Conservation (phyloP, 768 basidiomycete species). For the Naganishia vishniacii region DNA sequence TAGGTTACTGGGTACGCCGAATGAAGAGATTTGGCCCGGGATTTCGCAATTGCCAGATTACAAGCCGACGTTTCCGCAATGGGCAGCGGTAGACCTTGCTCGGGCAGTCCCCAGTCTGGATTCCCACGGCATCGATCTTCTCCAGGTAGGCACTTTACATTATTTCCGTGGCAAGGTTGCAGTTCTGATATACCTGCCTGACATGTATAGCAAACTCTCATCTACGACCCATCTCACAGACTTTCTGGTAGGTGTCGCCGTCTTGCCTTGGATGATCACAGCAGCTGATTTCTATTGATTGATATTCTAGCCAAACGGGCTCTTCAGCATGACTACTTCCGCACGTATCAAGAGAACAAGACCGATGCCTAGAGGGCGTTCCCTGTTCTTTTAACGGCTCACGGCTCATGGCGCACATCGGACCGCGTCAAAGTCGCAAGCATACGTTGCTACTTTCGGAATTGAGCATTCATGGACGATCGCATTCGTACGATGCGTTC, state of each 20-base stretch:
- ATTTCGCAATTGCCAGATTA: constrained; percentile 84
- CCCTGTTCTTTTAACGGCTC: not conserved
- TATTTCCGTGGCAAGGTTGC: not conserved
- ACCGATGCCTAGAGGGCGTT: constrained; percentile 4
- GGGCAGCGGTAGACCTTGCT: constrained; percentile 70
- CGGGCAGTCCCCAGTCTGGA: constrained; percentile 67
- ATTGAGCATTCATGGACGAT: not conserved
- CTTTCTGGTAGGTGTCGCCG: constrained; percentile 66
- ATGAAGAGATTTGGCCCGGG: constrained; percentile 85
- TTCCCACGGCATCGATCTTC: constrained; percentile 68
- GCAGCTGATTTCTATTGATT: constrained; percentile 16
- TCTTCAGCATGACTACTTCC: constrained; percentile 54
- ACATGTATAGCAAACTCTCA: constrained; percentile 58
- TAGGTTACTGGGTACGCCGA: constrained; percentile 90
- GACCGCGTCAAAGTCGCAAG: too few species aligned
- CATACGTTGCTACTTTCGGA: too few species aligned
- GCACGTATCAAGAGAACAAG: constrained; percentile 15
- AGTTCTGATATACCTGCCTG: not conserved
- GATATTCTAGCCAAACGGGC: constrained; percentile 64
- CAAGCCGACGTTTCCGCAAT: constrained; percentile 94
- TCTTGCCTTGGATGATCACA: not conserved
- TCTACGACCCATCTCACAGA: constrained; percentile 83
- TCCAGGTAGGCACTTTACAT: constrained; percentile 61
- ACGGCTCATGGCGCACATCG: too few species aligned
- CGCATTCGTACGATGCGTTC: not conserved